Percentiles rank a stretch among this genome's conserved stretches.
Evolutionary conservation across 352 stramenopile species (phyloP).

Genomic region (Globisporangium apiculatum): DNA sequence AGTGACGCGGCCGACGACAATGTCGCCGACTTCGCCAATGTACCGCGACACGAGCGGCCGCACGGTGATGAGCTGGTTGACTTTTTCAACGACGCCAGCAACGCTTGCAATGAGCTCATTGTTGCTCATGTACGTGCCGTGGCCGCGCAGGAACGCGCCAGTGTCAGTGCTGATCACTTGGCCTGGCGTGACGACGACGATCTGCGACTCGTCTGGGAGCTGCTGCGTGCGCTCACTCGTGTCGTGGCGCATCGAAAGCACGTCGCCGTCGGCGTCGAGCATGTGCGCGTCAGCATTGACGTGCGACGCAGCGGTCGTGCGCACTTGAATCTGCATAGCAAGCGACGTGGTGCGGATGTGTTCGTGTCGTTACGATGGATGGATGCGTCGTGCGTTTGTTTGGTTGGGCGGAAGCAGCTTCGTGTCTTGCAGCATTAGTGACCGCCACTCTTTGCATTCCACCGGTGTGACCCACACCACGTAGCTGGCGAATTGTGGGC

Average conservation of each 20-base stretch:
- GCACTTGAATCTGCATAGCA: conserved; percentile 17
- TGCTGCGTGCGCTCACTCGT: conserved; percentile 2
- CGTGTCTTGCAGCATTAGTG: too few species aligned
- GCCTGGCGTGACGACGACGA: conserved; percentile 68
- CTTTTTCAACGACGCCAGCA: conserved; percentile 92
- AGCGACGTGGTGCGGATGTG: background rate
- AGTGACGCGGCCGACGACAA: conserved; percentile 93
- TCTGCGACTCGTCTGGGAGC: conserved; percentile 27
- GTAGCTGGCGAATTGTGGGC: background rate
- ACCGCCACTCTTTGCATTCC: too few species aligned
- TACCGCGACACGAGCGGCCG: conserved; percentile 89
- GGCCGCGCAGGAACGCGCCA: conserved; percentile 84
- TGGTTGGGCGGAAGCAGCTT: background rate
- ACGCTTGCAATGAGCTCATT: conserved; percentile 90
- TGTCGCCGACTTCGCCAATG: conserved; percentile 94
- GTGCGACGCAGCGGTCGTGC: background rate
- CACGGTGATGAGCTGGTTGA: conserved; percentile 96
- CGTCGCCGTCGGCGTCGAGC: conserved; percentile 10
- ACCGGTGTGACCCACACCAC: too few species aligned
- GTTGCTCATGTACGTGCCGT: conserved; percentile 92
- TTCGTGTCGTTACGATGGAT: background rate
- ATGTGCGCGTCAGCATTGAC: background rate
- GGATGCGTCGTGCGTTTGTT: background rate
- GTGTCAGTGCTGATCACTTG: conserved; percentile 75
- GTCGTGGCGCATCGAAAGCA: conserved; percentile 7